Evolutionary conservation across 2,329 filamentous ascomycete genomes (phyloP).

Genomic region (Apiospora aurea): DNA sequence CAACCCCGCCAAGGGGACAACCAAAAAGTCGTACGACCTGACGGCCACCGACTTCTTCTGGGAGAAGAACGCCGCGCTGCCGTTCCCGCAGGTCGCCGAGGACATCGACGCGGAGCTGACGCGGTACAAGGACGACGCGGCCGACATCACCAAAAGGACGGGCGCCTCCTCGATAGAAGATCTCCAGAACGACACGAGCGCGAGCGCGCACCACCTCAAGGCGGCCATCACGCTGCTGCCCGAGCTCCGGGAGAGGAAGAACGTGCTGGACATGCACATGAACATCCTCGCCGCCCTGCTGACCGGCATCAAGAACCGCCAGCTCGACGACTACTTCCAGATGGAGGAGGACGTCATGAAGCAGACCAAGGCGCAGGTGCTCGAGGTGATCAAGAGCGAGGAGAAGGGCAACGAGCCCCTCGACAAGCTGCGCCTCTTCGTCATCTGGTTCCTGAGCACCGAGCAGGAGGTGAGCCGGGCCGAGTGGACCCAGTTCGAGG

Average conservation of each 20-base stretch:
- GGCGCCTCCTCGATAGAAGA: constrained; percentile 93
- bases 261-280: constrained; percentile 98
- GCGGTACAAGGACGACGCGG: constrained; percentile 94
- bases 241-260: constrained; percentile 90
- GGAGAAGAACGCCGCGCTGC: constrained; percentile 87
- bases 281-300: constrained; percentile 85
- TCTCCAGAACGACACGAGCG: constrained; percentile 85
- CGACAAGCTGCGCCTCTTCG: constrained; percentile 92
- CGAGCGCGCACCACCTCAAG: constrained; percentile 93
- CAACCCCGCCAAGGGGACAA: constrained; percentile 75
- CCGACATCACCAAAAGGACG: constrained; percentile 93
- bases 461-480: constrained; percentile 84
- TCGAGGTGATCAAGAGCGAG: constrained; percentile 83
- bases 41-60: constrained; percentile 95
- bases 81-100: constrained; percentile 95
- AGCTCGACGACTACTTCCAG: constrained; percentile 96
- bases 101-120: constrained; percentile 94
- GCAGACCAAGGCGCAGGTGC: constrained; percentile 85
- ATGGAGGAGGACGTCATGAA: constrained; percentile 92
- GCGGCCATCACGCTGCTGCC: constrained; percentile 92
- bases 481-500: constrained; percentile 87
- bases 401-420: constrained; percentile 83
- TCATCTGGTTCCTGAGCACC: constrained; percentile 96
- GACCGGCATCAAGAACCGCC: constrained; percentile 88
- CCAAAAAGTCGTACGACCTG: constrained; percentile 90